Percentiles rank a stretch among this genome's conserved stretches.
phyloP scores from a whole-genome alignment of 495 filamentous ascomycete genomes.

The Lepidopterella palustris region DNA sequence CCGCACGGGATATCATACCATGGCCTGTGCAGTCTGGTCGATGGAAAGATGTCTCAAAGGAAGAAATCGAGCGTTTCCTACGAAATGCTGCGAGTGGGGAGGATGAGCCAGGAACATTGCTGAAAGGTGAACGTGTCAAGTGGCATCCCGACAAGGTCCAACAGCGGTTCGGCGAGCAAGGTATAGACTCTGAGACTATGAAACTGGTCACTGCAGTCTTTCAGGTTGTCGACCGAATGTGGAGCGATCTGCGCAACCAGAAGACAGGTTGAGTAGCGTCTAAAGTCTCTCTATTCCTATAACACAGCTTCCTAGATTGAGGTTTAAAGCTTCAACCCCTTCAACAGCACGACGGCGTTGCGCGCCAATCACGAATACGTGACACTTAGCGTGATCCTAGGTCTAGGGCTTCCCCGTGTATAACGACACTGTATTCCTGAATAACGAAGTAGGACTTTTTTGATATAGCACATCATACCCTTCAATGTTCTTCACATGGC shows the following conservation, averaged over 20 bases:
- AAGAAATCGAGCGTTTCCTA: constrained; percentile 60
- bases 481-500: too few relatives aligned
- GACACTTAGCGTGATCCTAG: too few relatives aligned
- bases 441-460: too few relatives aligned
- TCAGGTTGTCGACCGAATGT: constrained; percentile 80
- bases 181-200: constrained; percentile 59
- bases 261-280: too few relatives aligned
- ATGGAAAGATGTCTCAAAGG: constrained; percentile 52
- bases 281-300: too few relatives aligned
- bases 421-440: too few relatives aligned
- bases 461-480: too few relatives aligned
- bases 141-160: constrained; percentile 99
- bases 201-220: constrained; percentile 85
- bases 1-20: constrained; percentile 44
- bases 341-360: too few relatives aligned
- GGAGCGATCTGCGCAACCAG: constrained; percentile 41
- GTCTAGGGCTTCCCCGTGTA: too few relatives aligned
- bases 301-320: too few relatives aligned
- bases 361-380: too few relatives aligned
- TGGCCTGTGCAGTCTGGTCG: constrained; percentile 73
- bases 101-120: constrained; percentile 36
- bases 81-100: constrained; percentile 41
- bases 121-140: constrained; percentile 81
- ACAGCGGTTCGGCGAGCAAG: constrained; percentile 67
- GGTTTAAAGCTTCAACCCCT: too few relatives aligned